Percentiles rank a stretch among this genome's conserved stretches.
Evolutionary conservation across 1,139 yeast genomes (phyloP).

Genomic region (Zhuliangozyma blackwelliae): DNA sequence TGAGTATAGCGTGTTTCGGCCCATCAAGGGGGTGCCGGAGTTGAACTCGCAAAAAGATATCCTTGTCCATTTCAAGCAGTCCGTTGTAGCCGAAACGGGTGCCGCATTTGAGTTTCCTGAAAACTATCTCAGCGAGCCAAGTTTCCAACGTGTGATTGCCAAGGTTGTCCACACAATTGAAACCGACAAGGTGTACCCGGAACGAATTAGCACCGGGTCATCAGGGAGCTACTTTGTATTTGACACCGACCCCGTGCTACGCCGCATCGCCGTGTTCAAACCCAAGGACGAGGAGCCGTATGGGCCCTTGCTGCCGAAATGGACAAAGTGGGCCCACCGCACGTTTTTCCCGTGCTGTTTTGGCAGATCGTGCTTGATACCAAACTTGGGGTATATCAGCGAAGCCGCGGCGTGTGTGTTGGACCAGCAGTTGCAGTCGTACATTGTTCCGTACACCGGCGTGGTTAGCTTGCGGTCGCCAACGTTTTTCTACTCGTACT

Average conservation of each 20-base stretch:
- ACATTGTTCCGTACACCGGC: slow-evolving; percentile 66
- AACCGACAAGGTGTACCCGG: slow-evolving; percentile 30
- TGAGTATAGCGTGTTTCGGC: slow-evolving; percentile 25
- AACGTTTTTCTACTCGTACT: slow-evolving; percentile 51
- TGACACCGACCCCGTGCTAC: slow-evolving; percentile 6
- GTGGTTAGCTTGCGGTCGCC: slow-evolving; percentile 51
- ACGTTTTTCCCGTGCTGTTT: slow-evolving; percentile 75
- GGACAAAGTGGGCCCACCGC: slow-evolving; percentile 78
- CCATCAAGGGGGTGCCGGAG: slow-evolving; percentile 14
- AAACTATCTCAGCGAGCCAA: slow-evolving; percentile 16
- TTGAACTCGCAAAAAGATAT: slow-evolving; percentile 17
- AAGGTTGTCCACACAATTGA: slow-evolving; percentile 23
- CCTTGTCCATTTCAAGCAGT: slow-evolving; percentile 12
- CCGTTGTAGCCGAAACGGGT: slow-evolving; percentile 8
- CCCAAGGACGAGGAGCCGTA: slow-evolving; percentile 83
- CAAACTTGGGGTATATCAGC: slow-evolving; percentile 68
- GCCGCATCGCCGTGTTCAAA: slow-evolving; percentile 58
- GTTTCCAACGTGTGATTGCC: slow-evolving; percentile 19
- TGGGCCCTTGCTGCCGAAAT: slow-evolving; percentile 73
- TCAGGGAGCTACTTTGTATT: slow-evolving; percentile 68
- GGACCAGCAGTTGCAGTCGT: slow-evolving; percentile 55
- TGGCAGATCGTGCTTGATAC: slow-evolving; percentile 69
- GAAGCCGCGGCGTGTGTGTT: slow-evolving; percentile 69
- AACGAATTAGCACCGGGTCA: slow-evolving; percentile 59
- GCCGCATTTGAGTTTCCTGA: slow-evolving; percentile 16